Base-by-base conservation (phyloP, 2,329 filamentous ascomycete genomes). In the Monilinia fructicola region DNA sequence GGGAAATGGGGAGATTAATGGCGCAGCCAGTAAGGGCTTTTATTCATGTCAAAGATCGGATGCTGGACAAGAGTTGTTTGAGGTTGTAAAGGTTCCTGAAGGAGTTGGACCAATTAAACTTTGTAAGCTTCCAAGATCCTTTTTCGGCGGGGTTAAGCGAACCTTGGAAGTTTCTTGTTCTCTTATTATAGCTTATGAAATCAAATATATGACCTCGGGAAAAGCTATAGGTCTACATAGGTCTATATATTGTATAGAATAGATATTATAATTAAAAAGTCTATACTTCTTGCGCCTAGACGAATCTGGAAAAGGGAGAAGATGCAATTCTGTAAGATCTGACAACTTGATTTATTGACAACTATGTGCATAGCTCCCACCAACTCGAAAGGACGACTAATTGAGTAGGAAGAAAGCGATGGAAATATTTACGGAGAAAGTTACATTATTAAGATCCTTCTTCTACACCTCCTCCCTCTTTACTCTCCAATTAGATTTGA, bases 81-180 rank as follows among this genome's bases (percentile, higher is more conserved):
- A 64, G 48, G 52, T 64, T 64, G 52, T 26, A 26, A 44, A 56
- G 48, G 50, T 26, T 55, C 38, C 28, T 42, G n/a, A 64, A 55
- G 61, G 42, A 55, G 26, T 56, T 14, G 14, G 26, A 46, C 61
- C 61, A 64, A 56, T 64, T 56, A 63, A 54, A 54, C 18, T 53
- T 54, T 42, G 21, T 54, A 63, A 42, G 35, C 48, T 46, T 38
- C 38, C 48, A 55, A 46, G 61, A 44, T 46, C 10, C 26, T 44
- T 46, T 46, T 31, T 31, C 21, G 26, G 23, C 28, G 61, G 26
- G 38, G 46, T 12, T 56, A 64, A 64, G 61, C 61, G 61, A 64
- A 12, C 12, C 9, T 40, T 38, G 4, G 42, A 46, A 21, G 21
- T 42, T 42, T 44, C 23, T 58, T n/a, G 54, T 42, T 58, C 46